Conservation (phyloP, 2,329 filamentous ascomycete species). For the Didymella arachidicola region DNA sequence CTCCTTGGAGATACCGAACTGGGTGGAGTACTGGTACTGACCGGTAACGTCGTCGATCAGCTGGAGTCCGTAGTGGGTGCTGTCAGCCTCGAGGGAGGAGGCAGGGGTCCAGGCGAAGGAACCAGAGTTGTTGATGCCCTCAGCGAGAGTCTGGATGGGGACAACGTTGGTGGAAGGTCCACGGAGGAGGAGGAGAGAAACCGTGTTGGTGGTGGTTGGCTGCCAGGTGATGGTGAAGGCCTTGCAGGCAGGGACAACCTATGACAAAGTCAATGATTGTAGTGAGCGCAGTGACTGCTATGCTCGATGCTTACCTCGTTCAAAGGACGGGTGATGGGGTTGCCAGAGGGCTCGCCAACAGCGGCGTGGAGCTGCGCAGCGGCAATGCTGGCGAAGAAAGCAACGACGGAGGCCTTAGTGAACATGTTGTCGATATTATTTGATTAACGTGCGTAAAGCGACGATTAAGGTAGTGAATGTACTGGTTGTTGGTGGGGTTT, state of each 20-base stretch:
- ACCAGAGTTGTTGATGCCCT: slow-evolving; percentile 64
- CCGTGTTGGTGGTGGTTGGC: slow-evolving; percentile 56
- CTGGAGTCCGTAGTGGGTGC: slow-evolving; percentile 66
- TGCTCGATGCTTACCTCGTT: slow-evolving; percentile 51
- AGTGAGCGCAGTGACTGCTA: too few species aligned
- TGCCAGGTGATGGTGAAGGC: slow-evolving; percentile 67
- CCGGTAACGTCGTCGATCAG: slow-evolving; percentile 67
- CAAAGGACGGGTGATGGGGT: slow-evolving; percentile 62
- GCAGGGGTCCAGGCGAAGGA: slow-evolving; percentile 63
- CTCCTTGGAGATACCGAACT: slow-evolving; percentile 66
- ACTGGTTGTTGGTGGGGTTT: slow-evolving; percentile 15
- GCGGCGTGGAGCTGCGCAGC: slow-evolving; percentile 43
- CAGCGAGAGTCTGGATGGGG: slow-evolving; percentile 58
- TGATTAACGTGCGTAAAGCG: slow-evolving; percentile 37
- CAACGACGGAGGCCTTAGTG: slow-evolving; percentile 52
- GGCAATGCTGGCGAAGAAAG: slow-evolving; percentile 62
- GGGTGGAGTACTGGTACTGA: slow-evolving; percentile 66
- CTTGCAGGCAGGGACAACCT: slow-evolving; percentile 63
- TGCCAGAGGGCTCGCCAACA: slow-evolving; percentile 55
- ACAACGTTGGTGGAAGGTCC: slow-evolving; percentile 64
- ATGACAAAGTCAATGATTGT: slow-evolving; percentile 7
- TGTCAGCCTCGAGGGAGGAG: slow-evolving; percentile 56
- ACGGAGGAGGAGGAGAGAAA: slow-evolving; percentile 68
- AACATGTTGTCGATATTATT: slow-evolving; percentile 47
- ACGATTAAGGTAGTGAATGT: slow-evolving; percentile 28